Percentiles rank a stretch among this genome's conserved stretches.
These are phyloP conservation scores for Hippophae gyantsensis DNA, from an alignment of 306 rosid genomes.

Conservation along the genomic window DNA sequence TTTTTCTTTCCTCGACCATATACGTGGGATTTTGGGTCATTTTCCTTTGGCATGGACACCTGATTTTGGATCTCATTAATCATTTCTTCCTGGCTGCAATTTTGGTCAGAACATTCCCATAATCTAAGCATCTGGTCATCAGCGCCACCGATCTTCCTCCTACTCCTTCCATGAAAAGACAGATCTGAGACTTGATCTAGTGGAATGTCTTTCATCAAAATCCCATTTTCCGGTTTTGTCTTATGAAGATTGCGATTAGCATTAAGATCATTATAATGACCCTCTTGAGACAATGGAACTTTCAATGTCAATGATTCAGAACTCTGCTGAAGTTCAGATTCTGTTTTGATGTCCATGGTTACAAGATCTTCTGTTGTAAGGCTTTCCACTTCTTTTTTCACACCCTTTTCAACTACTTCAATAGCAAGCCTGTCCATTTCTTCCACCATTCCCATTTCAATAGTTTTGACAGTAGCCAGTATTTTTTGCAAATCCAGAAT, in stretches of 20 bases:
- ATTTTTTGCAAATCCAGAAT: slow-evolving; percentile 56
- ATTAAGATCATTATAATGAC: slow-evolving; percentile 17
- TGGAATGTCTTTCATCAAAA: slow-evolving; percentile 76
- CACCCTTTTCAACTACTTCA: slow-evolving; percentile 20
- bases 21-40: slow-evolving; percentile 23
- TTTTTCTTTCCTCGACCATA: slow-evolving; percentile 27
- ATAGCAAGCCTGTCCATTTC: slow-evolving; percentile 39
- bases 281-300: slow-evolving; percentile 10
- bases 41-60: slow-evolving; percentile 31
- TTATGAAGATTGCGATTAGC: slow-evolving; percentile 20
- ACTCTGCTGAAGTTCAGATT: slow-evolving; percentile 16
- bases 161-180: slow-evolving; percentile 39
- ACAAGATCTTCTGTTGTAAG: slow-evolving; percentile 7
- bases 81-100: slow-evolving; percentile 23
- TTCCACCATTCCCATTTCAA: slow-evolving; percentile 38
- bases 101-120: slow-evolving; percentile 76
- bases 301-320: slow-evolving; percentile 18
- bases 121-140: slow-evolving; percentile 84
- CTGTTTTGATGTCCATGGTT: slow-evolving; percentile 18
- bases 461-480: slow-evolving; percentile 38
- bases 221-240: slow-evolving; percentile 44
- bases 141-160: slow-evolving; percentile 41
- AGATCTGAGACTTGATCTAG: slow-evolving; percentile 73
- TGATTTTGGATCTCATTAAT: slow-evolving; percentile 25
- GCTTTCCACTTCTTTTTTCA: slow-evolving; percentile 18